Percentiles rank a stretch among this genome's conserved stretches.
Conservation (phyloP, 257 asterid species). For the Solanum dulcamara region DNA sequence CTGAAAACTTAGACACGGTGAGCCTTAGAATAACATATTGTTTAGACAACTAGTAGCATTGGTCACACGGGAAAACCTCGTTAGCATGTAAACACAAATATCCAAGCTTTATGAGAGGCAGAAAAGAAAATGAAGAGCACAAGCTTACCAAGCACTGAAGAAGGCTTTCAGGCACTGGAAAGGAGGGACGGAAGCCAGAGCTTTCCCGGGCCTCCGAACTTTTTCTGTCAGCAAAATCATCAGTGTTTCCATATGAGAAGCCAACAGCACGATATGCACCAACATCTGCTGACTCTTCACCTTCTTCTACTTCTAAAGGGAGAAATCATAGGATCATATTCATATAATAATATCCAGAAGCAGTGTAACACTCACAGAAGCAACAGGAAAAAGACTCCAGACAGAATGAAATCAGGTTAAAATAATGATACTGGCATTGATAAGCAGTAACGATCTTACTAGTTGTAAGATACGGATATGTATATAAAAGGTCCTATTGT, state of each 20-base stretch:
- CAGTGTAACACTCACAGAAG: neutral
- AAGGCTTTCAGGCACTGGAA: conserved; percentile 55
- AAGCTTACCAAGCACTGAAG: conserved; percentile 72
- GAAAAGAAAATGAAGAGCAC: conserved; percentile 2
- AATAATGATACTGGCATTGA: neutral
- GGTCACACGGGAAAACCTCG: conserved; percentile 37
- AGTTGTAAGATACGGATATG: conserved; percentile 27
- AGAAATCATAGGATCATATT: neutral
- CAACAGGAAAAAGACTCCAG: neutral
- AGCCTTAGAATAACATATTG: conserved; percentile 59
- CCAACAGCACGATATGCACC: conserved; percentile 41
- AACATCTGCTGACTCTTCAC: conserved; percentile 22
- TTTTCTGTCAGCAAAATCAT: conserved; percentile 31
- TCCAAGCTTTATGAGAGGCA: conserved; percentile 6
- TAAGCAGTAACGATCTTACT: conserved; percentile 22
- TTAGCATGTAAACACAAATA: conserved; percentile 27
- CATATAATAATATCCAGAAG: neutral
- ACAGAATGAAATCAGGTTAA: neutral
- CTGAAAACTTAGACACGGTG: conserved; percentile 88
- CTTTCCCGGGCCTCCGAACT: conserved; percentile 35
- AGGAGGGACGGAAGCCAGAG: conserved; percentile 51
- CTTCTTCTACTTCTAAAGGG: conserved; percentile 44
- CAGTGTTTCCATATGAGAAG: conserved; percentile 56
- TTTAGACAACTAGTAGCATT: conserved; percentile 34
- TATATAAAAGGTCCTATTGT: conserved; percentile 44